phyloP scores from a whole-genome alignment of 257 asterid species.

The Capsicum baccatum region DNA sequence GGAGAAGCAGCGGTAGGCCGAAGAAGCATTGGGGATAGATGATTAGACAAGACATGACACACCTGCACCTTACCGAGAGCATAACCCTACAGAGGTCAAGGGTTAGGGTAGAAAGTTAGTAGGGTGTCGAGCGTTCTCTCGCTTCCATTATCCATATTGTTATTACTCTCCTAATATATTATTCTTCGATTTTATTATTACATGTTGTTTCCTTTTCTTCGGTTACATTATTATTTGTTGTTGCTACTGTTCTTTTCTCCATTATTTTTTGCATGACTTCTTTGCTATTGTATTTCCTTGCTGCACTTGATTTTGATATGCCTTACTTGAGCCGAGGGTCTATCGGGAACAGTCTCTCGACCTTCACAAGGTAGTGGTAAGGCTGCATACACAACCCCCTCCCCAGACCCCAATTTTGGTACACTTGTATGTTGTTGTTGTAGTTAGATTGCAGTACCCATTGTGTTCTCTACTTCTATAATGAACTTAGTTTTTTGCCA shows the following conservation, averaged over 20 bases:
- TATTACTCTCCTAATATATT: neutral
- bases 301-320: neutral
- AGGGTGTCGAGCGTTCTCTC: neutral
- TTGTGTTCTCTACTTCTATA: neutral
- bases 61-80: too few relatives aligned
- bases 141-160: neutral
- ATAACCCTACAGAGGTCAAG: neutral
- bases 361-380: neutral
- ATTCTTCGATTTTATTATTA: neutral
- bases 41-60: neutral
- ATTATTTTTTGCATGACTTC: neutral
- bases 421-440: neutral
- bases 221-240: neutral
- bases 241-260: neutral
- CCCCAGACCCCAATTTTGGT: neutral
- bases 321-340: neutral
- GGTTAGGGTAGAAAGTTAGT: neutral
- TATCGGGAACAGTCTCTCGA: neutral
- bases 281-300: neutral
- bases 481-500: neutral
- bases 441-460: neutral
- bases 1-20: neutral
- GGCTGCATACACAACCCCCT: neutral
- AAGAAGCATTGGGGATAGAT: neutral
- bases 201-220: neutral